These are phyloP conservation scores for Polytolypa hystricis DNA, from an alignment of 2,329 filamentous ascomycete genomes.

Conservation along the genomic window DNA sequence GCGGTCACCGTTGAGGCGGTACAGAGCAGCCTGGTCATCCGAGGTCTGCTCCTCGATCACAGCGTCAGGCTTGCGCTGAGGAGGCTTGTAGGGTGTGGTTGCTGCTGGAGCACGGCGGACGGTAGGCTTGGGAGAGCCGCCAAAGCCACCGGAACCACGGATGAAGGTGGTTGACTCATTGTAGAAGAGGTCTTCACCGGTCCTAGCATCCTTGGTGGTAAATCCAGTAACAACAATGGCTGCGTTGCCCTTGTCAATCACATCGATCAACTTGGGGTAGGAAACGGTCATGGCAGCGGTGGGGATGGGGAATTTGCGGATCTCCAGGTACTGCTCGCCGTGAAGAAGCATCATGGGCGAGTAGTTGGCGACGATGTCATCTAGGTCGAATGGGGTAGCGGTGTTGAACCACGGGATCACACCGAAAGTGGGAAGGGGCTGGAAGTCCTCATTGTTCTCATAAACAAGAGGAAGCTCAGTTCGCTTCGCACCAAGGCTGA, in stretches of 20 bases:
- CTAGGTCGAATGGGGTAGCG: conserved; percentile 65
- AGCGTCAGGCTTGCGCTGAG: conserved; percentile 64
- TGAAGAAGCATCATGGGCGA: conserved; percentile 97
- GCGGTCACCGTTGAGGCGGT: conserved; percentile 85
- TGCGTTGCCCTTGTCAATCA: conserved; percentile 88
- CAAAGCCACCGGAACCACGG: conserved; percentile 81
- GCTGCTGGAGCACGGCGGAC: conserved; percentile 65
- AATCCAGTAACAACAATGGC: conserved; percentile 71
- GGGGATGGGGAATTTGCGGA: conserved; percentile 83
- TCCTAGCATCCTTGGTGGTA: conserved; percentile 73
- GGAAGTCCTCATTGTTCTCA: conserved; percentile 85
- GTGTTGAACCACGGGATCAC: conserved; percentile 91
- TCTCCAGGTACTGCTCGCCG: conserved; percentile 95
- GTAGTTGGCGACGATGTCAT: conserved; percentile 87
- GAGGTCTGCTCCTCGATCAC: conserved; percentile 78
- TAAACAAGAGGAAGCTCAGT: conserved; percentile 80
- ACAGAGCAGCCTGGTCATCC: conserved; percentile 85
- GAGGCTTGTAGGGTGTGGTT: conserved; percentile 68
- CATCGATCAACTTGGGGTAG: conserved; percentile 74
- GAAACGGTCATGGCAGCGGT: conserved; percentile 68
- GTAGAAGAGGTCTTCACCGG: conserved; percentile 87
- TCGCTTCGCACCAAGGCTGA: conserved; percentile 84
- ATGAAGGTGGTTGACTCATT: conserved; percentile 93
- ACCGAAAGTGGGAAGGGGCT: conserved; percentile 87
- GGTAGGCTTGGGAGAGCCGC: conserved; percentile 59